These are phyloP conservation scores for Suhomyces kunorum DNA, from an alignment of 1,139 yeast species.

Conservation along the genomic window DNA sequence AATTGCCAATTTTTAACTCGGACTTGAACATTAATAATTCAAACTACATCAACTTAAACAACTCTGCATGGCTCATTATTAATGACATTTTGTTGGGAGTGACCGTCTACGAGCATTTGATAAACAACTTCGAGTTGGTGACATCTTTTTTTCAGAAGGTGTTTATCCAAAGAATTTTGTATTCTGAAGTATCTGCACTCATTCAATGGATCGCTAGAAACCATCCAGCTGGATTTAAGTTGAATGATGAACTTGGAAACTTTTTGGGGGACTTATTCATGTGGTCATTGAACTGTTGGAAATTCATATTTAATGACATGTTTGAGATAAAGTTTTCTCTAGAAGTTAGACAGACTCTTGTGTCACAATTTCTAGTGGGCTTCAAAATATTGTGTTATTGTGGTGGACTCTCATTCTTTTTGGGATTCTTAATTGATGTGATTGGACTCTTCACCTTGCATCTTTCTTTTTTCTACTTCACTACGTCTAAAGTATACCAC, in stretches of 20 bases:
- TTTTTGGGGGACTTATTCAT: conserved; percentile 84
- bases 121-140: conserved; percentile 44
- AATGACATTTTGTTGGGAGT: conserved; percentile 82
- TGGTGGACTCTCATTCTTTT: conserved; percentile 73
- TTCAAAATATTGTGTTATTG: conserved; percentile 29
- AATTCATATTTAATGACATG: conserved; percentile 21
- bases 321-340: conserved; percentile 13
- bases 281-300: conserved; percentile 84
- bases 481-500: conserved; percentile 75
- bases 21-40: conserved; percentile 50
- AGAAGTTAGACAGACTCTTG: conserved; percentile 1
- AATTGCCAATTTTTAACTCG: conserved; percentile 40
- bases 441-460: conserved; percentile 68
- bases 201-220: conserved; percentile 73
- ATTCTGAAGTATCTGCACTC: conserved; percentile 41
- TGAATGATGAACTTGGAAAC: conserved; percentile 81
- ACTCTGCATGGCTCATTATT: conserved; percentile 81
- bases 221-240: conserved; percentile 93
- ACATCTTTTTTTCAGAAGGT: conserved; percentile 34
- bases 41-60: conserved; percentile 86
- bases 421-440: conserved; percentile 68
- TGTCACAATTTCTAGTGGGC: conserved; percentile 5
- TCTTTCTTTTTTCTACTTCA: conserved; percentile 71
- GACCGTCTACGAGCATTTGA: conserved; percentile 53
- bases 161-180: conserved; percentile 37